phyloP scores from a whole-genome alignment of 768 basidiomycete species.

The Termitomyces sp. region DNA sequence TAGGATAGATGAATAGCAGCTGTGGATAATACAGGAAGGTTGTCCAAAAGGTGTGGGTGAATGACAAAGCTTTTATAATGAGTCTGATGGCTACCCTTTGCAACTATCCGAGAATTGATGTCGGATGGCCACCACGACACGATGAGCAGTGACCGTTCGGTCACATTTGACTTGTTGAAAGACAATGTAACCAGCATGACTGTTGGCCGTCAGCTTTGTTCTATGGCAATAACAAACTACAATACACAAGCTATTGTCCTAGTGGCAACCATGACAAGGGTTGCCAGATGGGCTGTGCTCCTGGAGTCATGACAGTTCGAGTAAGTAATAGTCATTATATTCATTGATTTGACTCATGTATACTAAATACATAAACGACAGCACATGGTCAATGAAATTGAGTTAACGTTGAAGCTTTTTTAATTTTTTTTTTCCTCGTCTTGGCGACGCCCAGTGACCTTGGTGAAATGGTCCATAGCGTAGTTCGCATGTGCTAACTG shows the following conservation, averaged over 20 bases:
- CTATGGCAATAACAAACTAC: background rate
- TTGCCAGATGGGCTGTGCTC: background rate
- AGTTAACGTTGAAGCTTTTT: background rate
- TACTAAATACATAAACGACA: background rate
- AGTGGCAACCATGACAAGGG: background rate
- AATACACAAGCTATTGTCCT: background rate
- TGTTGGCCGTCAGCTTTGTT: background rate
- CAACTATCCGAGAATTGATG: background rate
- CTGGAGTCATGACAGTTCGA: background rate
- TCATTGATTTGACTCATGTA: background rate
- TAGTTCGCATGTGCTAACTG: slow-evolving; percentile 68
- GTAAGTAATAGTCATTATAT: background rate
- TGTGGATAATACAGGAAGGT: background rate
- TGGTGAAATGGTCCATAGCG: slow-evolving; percentile 64
- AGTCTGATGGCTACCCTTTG: slow-evolving; percentile 4
- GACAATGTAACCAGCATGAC: background rate
- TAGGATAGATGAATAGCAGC: background rate
- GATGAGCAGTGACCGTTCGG: background rate
- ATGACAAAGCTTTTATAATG: background rate
- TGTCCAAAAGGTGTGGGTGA: background rate
- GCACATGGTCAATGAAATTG: background rate
- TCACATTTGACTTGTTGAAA: background rate
- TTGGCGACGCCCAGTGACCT: slow-evolving; percentile 52
- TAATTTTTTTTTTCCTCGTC: slow-evolving; percentile 39
- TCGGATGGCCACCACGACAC: background rate